Percentiles rank a stretch among this genome's conserved stretches.
phyloP scores from a whole-genome alignment of 2,329 filamentous ascomycete genomes.

The Beauveria caledonica region DNA sequence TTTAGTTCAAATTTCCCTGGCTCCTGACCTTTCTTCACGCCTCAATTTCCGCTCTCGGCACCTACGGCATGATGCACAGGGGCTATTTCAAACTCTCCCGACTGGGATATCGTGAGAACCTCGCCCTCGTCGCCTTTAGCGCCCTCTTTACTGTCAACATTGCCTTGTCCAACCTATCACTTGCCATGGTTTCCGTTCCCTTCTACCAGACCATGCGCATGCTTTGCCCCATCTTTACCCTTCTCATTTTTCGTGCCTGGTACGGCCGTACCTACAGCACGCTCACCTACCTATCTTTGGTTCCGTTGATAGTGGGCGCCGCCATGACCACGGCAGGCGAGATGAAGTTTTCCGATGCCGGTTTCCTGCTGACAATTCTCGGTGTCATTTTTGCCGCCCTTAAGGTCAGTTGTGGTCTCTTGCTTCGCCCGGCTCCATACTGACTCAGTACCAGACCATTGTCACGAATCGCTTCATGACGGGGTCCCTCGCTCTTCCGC shows the following conservation, averaged over 20 bases:
- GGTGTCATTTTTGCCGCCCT: conserved; percentile 46
- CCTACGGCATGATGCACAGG: conserved; percentile 40
- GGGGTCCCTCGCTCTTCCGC: conserved; percentile 46
- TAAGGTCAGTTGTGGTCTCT: conserved; percentile 32
- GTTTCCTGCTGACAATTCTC: conserved; percentile 46
- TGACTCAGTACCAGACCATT: conserved; percentile 37
- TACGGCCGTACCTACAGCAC: conserved; percentile 47
- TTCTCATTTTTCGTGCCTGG: conserved; percentile 50
- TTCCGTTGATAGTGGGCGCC: conserved; percentile 53
- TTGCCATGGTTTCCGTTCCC: conserved; percentile 53
- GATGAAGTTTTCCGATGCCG: conserved; percentile 52
- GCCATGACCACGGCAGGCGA: conserved; percentile 53
- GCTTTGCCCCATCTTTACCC: conserved; percentile 53
- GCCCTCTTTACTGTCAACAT: conserved; percentile 56
- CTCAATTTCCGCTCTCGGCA: conserved; percentile 48
- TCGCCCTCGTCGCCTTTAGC: conserved; percentile 50
- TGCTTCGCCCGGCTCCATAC: neutral
- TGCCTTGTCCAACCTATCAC: conserved; percentile 55
- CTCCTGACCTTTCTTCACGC: conserved; percentile 52
- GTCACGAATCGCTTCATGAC: conserved; percentile 59
- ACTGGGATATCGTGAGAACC: conserved; percentile 43
- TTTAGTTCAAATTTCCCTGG: conserved; percentile 51
- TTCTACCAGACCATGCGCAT: conserved; percentile 59
- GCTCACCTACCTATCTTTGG: conserved; percentile 50
- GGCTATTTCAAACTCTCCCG: conserved; percentile 46